Percentiles rank a stretch among this genome's conserved stretches.
Evolutionary conservation across 345 rosid species (phyloP).

Genomic region (Hevea brasiliensis): DNA sequence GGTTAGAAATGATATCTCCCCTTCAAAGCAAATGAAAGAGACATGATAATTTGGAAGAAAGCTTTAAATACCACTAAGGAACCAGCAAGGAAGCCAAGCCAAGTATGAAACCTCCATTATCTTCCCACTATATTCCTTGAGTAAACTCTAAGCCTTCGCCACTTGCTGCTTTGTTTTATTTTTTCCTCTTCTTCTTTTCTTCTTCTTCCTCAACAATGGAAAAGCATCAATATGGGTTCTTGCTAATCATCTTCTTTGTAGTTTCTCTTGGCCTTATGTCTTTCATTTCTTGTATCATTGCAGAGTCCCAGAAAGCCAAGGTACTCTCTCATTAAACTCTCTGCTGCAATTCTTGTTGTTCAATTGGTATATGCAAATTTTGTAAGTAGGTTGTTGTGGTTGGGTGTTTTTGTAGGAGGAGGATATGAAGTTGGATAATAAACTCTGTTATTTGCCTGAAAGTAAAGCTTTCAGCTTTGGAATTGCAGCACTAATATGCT

Average conservation of each 20-base stretch:
- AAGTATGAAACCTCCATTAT: background rate
- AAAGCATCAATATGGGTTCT: slow-evolving; percentile 22
- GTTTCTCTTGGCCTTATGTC: slow-evolving; percentile 51
- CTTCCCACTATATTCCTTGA: slow-evolving; percentile 24
- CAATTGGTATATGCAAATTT: background rate
- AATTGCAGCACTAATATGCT: slow-evolving; percentile 47
- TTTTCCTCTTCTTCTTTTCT: background rate
- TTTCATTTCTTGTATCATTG: slow-evolving; percentile 51
- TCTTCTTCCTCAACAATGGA: slow-evolving; percentile 28
- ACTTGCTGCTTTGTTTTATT: background rate
- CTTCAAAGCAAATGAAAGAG: slow-evolving; percentile 37
- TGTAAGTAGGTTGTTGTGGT: background rate
- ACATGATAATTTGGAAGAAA: slow-evolving; percentile 8
- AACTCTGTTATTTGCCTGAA: slow-evolving; percentile 54
- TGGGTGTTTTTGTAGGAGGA: slow-evolving; percentile 38
- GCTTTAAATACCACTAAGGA: slow-evolving; percentile 23
- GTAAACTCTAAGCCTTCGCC: slow-evolving; percentile 28
- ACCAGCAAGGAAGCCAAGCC: background rate
- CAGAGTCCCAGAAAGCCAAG: slow-evolving; percentile 68
- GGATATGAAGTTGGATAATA: slow-evolving; percentile 60
- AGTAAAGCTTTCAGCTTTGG: slow-evolving; percentile 56
- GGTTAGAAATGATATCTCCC: slow-evolving; percentile 25
- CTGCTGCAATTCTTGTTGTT: background rate
- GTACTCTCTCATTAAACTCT: slow-evolving; percentile 20
- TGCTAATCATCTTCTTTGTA: slow-evolving; percentile 18